These are phyloP conservation scores for Xerocomellus dryophilus DNA, from an alignment of 768 basidiomycete genomes.

Conservation along the genomic window DNA sequence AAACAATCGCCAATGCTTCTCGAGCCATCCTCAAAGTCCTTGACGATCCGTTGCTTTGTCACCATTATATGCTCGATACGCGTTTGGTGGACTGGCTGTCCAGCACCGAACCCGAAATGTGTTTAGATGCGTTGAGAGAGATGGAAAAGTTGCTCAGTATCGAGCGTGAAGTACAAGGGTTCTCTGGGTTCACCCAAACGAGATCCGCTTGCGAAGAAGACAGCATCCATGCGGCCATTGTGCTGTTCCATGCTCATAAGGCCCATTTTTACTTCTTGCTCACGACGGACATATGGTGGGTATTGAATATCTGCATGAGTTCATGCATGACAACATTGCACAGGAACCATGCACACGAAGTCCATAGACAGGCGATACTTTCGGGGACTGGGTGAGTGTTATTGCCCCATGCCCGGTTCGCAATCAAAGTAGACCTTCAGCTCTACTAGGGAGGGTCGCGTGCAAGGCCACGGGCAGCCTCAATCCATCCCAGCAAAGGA, in stretches of 20 bases:
- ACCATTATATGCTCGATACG: conserved; percentile 1
- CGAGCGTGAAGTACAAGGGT: not conserved
- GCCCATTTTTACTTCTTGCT: conserved; percentile 12
- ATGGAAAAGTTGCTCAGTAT: not conserved
- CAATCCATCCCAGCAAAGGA: not conserved
- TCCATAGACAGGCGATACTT: too few species aligned
- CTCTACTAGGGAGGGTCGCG: not conserved
- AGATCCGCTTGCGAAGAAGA: not conserved
- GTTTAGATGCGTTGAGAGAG: not conserved
- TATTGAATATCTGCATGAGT: not conserved
- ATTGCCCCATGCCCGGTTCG: too few species aligned
- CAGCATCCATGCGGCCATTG: not conserved
- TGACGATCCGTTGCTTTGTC: not conserved
- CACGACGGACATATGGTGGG: conserved; percentile 11
- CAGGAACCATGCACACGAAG: not conserved
- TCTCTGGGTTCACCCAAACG: not conserved
- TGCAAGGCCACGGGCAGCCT: not conserved
- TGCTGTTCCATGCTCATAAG: not conserved
- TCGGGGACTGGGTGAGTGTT: not conserved
- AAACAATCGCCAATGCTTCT: conserved; percentile 1
- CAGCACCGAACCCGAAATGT: not conserved
- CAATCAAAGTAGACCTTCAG: not conserved
- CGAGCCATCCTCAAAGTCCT: conserved; percentile 4
- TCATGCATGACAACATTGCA: not conserved
- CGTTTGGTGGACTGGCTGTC: conserved; percentile 8